Percentiles rank a stretch among this genome's conserved stretches.
Conservation (phyloP, 129 eudicot genomes). For the Lactuca sativa region DNA sequence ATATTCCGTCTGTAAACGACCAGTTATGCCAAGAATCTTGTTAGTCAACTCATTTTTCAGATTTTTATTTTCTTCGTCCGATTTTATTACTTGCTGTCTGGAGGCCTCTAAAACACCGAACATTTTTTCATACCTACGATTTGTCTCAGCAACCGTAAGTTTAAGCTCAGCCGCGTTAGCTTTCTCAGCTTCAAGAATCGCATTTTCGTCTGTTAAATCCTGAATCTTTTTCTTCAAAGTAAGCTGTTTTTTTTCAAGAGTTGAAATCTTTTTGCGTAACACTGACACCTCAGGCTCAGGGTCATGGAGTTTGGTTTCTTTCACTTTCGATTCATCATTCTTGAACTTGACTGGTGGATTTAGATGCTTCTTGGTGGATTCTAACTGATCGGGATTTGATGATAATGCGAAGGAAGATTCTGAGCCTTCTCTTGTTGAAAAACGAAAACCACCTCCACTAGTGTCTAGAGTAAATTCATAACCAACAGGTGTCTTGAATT, state of each 20-base stretch:
- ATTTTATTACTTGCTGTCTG: background rate
- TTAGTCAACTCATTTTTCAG: slow-evolving; percentile 27
- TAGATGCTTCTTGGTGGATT: slow-evolving; percentile 43
- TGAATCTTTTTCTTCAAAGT: slow-evolving; percentile 41
- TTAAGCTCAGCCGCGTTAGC: slow-evolving; percentile 41
- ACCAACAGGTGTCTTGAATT: slow-evolving; percentile 32
- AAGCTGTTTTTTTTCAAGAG: slow-evolving; percentile 43
- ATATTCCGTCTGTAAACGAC: slow-evolving; percentile 40
- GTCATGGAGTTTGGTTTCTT: slow-evolving; percentile 13
- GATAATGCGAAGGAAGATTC: slow-evolving; percentile 54
- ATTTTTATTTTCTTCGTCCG: slow-evolving; percentile 38
- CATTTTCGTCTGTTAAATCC: slow-evolving; percentile 45
- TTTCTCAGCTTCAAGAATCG: slow-evolving; percentile 46
- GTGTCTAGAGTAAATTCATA: slow-evolving; percentile 44
- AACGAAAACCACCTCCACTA: slow-evolving; percentile 49
- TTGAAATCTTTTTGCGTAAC: slow-evolving; percentile 35
- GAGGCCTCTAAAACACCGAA: slow-evolving; percentile 35
- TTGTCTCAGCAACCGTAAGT: slow-evolving; percentile 29
- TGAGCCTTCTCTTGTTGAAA: slow-evolving; percentile 51
- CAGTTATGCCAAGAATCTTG: slow-evolving; percentile 36
- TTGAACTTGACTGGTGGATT: slow-evolving; percentile 38
- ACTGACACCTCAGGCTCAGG: slow-evolving; percentile 20
- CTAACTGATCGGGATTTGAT: slow-evolving; percentile 69
- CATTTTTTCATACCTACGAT: slow-evolving; percentile 24
- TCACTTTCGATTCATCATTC: slow-evolving; percentile 26